Percentiles rank a stretch among this genome's conserved stretches.
phyloP scores from a whole-genome alignment of 2,329 filamentous ascomycete genomes.

The Neopestalotiopsis rosae region DNA sequence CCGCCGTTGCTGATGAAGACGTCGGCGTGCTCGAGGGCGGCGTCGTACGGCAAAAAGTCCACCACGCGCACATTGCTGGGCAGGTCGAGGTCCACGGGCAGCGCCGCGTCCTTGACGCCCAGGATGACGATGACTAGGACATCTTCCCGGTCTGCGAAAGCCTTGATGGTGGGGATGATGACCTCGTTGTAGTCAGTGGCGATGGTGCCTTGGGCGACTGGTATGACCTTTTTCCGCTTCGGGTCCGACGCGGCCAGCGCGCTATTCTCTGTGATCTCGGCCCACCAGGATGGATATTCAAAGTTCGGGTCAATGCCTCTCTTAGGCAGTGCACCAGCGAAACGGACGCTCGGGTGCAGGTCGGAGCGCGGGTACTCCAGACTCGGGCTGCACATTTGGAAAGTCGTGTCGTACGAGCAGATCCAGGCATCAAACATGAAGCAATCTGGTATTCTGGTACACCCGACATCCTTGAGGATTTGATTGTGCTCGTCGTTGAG shows the following conservation, averaged over 20 bases:
- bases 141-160: slow-evolving; percentile 46
- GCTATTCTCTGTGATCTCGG: slow-evolving; percentile 42
- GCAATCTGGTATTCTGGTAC: slow-evolving; percentile 20
- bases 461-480: slow-evolving; percentile 9
- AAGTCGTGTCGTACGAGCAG: slow-evolving; percentile 36
- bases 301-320: slow-evolving; percentile 34
- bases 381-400: slow-evolving; percentile 42
- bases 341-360: slow-evolving; percentile 44
- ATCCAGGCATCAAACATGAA: slow-evolving; percentile 35
- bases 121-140: slow-evolving; percentile 42
- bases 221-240: slow-evolving; percentile 44
- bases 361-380: slow-evolving; percentile 42
- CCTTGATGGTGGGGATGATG: slow-evolving; percentile 49
- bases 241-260: slow-evolving; percentile 13
- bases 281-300: slow-evolving; percentile 50
- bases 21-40: slow-evolving; percentile 47
- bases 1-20: slow-evolving; percentile 25
- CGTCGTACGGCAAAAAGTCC: slow-evolving; percentile 55
- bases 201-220: slow-evolving; percentile 54
- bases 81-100: slow-evolving; percentile 34
- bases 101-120: slow-evolving; percentile 31
- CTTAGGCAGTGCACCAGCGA: slow-evolving; percentile 47
- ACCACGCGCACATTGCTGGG: slow-evolving; percentile 48
- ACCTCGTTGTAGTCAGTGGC: slow-evolving; percentile 45
- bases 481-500: slow-evolving; percentile 12